phyloP scores from a whole-genome alignment of 2,329 filamentous ascomycete species.

The Nemania sp. region DNA sequence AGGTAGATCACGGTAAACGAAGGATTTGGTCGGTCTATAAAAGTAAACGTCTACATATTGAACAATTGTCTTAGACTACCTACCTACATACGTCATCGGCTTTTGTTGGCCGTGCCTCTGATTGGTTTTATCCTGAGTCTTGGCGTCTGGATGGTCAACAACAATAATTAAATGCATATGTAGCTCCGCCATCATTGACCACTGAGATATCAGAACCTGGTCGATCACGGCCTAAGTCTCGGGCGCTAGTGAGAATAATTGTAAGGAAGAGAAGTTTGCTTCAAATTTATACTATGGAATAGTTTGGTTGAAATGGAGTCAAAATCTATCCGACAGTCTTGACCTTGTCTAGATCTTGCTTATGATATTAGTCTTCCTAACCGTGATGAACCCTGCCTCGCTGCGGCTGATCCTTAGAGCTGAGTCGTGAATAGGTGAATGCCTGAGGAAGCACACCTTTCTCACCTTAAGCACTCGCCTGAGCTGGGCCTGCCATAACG shows the following conservation, averaged over 20 bases:
- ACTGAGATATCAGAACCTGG: conserved; percentile 11
- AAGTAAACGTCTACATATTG: neutral
- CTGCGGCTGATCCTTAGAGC: neutral
- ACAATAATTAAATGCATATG: no score
- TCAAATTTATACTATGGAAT: neutral
- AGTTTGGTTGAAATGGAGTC: neutral
- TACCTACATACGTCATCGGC: neutral
- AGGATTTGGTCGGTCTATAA: neutral
- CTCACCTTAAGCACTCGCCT: conserved; percentile 39
- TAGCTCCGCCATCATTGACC: no score
- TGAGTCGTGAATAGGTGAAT: no score
- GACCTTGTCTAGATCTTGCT: neutral
- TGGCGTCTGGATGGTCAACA: no score
- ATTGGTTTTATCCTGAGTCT: no score
- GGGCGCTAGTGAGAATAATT: neutral
- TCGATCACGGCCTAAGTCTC: conserved; percentile 12
- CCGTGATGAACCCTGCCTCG: neutral
- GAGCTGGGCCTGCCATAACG: conserved; percentile 40
- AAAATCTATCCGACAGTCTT: neutral
- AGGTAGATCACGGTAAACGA: neutral
- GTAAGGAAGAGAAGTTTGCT: neutral
- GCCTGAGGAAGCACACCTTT: no score
- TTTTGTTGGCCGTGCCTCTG: conserved; percentile 16
- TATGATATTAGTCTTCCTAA: neutral
- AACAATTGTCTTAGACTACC: neutral